Percentiles rank a stretch among this genome's conserved stretches.
phyloP scores from a whole-genome alignment of 768 basidiomycete species.

The Austroboletus eburneus region DNA sequence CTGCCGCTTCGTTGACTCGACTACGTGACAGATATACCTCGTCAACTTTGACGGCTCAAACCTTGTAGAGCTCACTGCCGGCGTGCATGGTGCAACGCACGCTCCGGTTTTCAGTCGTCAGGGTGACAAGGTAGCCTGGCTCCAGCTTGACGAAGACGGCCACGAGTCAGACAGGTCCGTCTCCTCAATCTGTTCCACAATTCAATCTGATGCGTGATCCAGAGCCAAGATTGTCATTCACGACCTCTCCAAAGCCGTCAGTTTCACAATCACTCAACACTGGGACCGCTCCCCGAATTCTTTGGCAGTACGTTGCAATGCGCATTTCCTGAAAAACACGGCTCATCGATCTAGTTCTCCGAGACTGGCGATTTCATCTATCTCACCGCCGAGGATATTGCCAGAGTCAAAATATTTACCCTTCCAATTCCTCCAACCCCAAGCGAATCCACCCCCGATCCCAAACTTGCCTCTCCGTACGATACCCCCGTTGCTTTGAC shows the following conservation, averaged over 20 bases:
- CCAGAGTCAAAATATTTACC: slow-evolving; percentile 68
- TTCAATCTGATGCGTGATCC: neutral
- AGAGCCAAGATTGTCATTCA: slow-evolving; percentile 78
- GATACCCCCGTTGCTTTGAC: slow-evolving; percentile 58
- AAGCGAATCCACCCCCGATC: slow-evolving; percentile 47
- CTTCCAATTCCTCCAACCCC: slow-evolving; percentile 66
- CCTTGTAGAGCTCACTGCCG: slow-evolving; percentile 72
- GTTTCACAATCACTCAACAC: slow-evolving; percentile 68
- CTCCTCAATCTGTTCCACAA: neutral
- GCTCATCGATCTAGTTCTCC: slow-evolving; percentile 54
- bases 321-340: neutral
- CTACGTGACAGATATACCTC: slow-evolving; percentile 66
- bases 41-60: slow-evolving; percentile 52
- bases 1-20: neutral
- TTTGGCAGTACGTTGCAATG: slow-evolving; percentile 10
- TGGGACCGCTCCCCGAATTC: slow-evolving; percentile 78
- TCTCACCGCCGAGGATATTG: slow-evolving; percentile 73
- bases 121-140: slow-evolving; percentile 79
- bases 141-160: slow-evolving; percentile 83
- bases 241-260: slow-evolving; percentile 62
- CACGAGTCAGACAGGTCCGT: slow-evolving; percentile 79
- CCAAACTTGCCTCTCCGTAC: slow-evolving; percentile 39
- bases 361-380: slow-evolving; percentile 65
- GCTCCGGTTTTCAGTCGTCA: slow-evolving; percentile 63
- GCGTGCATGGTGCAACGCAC: slow-evolving; percentile 79